Conservation (phyloP, 2,329 filamentous ascomycete genomes). For the Amphichorda felina region DNA sequence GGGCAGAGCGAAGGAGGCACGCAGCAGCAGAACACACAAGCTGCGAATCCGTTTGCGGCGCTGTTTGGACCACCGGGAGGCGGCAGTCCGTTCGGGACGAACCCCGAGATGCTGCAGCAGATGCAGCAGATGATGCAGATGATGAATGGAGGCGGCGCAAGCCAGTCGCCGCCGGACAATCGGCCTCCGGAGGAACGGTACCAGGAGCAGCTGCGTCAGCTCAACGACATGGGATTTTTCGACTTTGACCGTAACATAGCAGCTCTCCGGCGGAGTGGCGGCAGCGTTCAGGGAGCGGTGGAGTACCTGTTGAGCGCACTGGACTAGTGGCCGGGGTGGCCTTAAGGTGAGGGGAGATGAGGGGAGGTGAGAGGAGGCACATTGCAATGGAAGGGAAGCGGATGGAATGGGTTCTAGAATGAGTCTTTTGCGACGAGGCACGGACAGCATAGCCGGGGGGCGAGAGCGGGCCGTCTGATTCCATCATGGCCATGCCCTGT, state of each 20-base stretch:
- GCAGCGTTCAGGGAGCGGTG: constrained; percentile 86
- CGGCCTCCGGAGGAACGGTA: constrained; percentile 91
- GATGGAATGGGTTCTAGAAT: too few relatives aligned
- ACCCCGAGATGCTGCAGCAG: constrained; percentile 43
- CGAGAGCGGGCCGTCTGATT: too few relatives aligned
- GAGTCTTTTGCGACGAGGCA: too few relatives aligned
- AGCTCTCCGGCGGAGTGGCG: constrained; percentile 77
- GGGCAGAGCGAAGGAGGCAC: constrained; percentile 8
- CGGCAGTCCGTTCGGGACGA: constrained; percentile 31
- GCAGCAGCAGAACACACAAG: constrained; percentile 19
- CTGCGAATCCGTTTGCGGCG: constrained; percentile 56
- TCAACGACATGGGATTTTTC: constrained; percentile 98
- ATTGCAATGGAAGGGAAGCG: too few relatives aligned
- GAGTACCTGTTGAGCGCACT: constrained; percentile 52
- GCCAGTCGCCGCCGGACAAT: constrained; percentile 57
- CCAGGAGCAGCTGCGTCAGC: constrained; percentile 75
- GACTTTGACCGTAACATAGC: constrained; percentile 91
- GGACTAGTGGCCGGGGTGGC: constrained; percentile 6
- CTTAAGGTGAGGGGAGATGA: not conserved
- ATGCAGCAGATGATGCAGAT: constrained; percentile 43
- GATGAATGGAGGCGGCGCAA: constrained; percentile 18
- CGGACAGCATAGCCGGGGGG: too few relatives aligned
- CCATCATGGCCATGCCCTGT: too few relatives aligned
- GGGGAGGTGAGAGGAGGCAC: not conserved
- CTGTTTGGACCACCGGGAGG: constrained; percentile 36